Conservation (phyloP, 192 early-diverging fungal species). For the Entomortierella chlamydospora region DNA sequence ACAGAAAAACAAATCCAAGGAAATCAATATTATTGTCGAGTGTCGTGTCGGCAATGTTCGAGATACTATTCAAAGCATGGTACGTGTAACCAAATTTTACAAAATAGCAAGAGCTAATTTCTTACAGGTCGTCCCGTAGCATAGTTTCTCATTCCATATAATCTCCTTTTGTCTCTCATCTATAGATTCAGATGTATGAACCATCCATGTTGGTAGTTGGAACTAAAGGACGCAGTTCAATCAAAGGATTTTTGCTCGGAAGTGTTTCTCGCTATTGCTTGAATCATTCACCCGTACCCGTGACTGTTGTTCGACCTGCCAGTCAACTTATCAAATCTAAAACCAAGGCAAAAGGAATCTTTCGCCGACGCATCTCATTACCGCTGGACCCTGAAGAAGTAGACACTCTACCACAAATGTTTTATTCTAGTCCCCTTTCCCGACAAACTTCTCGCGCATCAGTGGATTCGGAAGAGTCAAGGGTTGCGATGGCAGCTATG, state of each 20-base stretch:
- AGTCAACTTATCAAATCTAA: conserved; percentile 56
- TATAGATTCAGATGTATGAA: conserved; percentile 68
- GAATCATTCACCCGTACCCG: conserved; percentile 74
- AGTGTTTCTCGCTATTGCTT: conserved; percentile 75
- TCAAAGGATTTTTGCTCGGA: conserved; percentile 76
- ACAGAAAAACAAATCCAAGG: conserved; percentile 27
- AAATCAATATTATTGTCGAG: conserved; percentile 67
- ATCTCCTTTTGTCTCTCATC: neutral
- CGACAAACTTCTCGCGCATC: conserved; percentile 28
- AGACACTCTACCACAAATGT: conserved; percentile 5
- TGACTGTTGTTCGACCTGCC: conserved; percentile 72
- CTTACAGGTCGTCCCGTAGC: too few relatives aligned
- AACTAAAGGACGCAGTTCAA: conserved; percentile 71
- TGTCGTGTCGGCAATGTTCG: conserved; percentile 64
- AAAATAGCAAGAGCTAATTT: too few relatives aligned
- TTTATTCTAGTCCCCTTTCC: conserved; percentile 32
- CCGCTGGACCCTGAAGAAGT: neutral
- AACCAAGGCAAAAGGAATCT: conserved; percentile 49
- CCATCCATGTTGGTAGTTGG: conserved; percentile 79
- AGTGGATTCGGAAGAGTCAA: neutral
- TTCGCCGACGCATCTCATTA: conserved; percentile 27
- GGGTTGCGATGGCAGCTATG: neutral
- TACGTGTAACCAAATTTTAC: conserved; percentile 38
- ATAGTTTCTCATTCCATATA: too few relatives aligned
- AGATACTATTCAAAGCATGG: conserved; percentile 68